Evolutionary conservation across 371 early-diverging fungal genomes (phyloP).

Genomic region (Smittium culicis): DNA sequence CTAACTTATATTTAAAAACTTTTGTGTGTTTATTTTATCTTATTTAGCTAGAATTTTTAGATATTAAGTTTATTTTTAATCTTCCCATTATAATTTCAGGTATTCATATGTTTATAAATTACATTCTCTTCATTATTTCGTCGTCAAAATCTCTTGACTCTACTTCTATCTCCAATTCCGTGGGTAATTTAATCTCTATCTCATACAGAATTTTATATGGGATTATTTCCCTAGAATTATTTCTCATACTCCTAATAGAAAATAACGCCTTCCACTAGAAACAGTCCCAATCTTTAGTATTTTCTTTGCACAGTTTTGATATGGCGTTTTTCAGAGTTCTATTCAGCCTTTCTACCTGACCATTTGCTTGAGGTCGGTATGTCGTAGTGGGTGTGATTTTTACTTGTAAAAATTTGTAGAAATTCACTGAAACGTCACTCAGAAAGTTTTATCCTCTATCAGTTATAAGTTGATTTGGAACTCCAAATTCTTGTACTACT

Average conservation of each 20-base stretch:
- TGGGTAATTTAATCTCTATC: not conserved
- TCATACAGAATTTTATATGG: not conserved
- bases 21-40: conserved; percentile 4
- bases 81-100: conserved; percentile 4
- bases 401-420: conserved; percentile 4
- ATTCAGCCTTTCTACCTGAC: conserved; percentile 11
- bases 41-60: not conserved
- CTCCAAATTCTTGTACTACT: conserved; percentile 8
- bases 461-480: conserved; percentile 8
- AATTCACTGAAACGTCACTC: not conserved
- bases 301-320: not conserved
- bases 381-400: conserved; percentile 8
- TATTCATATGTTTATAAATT: not conserved
- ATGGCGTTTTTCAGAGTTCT: conserved; percentile 5
- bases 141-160: not conserved
- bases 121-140: not conserved
- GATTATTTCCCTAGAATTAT: not conserved
- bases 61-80: not conserved
- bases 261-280: conserved; percentile 9
- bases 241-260: conserved; percentile 3
- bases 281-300: not conserved
- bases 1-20: conserved; percentile 4
- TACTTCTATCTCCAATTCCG: not conserved
- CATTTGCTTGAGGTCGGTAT: conserved; percentile 6
- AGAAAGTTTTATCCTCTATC: conserved; percentile 10